A percentile compares a stretch with the other conserved stretches of the same genome.
Conservation (phyloP, 1,139 yeast species). For the Hyphopichia wangnamkhiaoensis region DNA sequence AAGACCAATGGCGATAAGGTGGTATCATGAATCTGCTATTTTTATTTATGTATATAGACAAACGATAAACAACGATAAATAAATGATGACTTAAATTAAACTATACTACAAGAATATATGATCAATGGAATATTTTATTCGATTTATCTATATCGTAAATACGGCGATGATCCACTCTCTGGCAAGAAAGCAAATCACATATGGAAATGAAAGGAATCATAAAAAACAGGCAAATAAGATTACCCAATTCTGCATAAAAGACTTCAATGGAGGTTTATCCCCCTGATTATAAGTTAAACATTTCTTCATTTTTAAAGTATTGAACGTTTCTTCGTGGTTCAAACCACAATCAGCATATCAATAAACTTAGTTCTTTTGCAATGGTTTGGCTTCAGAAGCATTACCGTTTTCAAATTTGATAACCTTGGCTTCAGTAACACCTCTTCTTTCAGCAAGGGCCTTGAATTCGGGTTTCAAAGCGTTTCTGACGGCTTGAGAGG, state of each 20-base stretch:
- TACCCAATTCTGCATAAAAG: too few relatives aligned
- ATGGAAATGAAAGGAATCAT: too few relatives aligned
- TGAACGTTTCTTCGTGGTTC: not conserved
- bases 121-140: too few relatives aligned
- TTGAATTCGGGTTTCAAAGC: constrained; percentile 88
- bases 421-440: constrained; percentile 71
- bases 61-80: too few relatives aligned
- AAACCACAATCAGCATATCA: too few relatives aligned
- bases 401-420: constrained; percentile 74
- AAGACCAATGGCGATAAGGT: not conserved
- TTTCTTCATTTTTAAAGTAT: not conserved
- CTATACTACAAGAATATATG: too few relatives aligned
- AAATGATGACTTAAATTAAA: too few relatives aligned
- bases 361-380: constrained; percentile 19
- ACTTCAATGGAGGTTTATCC: not conserved
- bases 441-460: constrained; percentile 75
- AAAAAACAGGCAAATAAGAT: too few relatives aligned
- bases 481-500: constrained; percentile 86
- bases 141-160: too few relatives aligned
- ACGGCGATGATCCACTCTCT: too few relatives aligned
- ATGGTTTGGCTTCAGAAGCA: constrained; percentile 37
- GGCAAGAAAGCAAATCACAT: too few relatives aligned
- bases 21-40: not conserved
- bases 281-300: not conserved
- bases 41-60: constrained; percentile 1